These are phyloP conservation scores for Letharia columbiana DNA, from an alignment of 495 filamentous ascomycete genomes.

Conservation along the genomic window DNA sequence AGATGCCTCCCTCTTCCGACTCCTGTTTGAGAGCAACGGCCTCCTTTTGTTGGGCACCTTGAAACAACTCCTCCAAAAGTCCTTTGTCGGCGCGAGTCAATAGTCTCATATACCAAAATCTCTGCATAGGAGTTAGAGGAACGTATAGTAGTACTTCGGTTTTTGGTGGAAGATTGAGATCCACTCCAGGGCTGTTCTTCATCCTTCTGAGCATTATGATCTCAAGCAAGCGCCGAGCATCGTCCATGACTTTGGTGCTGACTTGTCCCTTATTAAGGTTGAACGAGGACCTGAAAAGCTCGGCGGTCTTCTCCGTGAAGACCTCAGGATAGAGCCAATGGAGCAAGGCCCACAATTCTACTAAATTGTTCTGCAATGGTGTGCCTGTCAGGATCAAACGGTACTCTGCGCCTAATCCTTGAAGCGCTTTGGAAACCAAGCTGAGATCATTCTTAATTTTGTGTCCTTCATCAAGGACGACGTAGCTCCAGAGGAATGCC, in stretches of 20 bases:
- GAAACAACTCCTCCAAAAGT: constrained; percentile 47
- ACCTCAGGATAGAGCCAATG: constrained; percentile 58
- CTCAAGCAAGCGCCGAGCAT: constrained; percentile 45
- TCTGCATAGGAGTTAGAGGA: constrained; percentile 53
- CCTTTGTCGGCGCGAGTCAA: constrained; percentile 48
- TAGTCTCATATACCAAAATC: constrained; percentile 52
- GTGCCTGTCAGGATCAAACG: constrained; percentile 57
- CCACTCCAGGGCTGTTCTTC: constrained; percentile 52
- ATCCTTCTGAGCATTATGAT: constrained; percentile 55
- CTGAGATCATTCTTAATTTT: constrained; percentile 51
- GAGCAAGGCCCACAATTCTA: constrained; percentile 54
- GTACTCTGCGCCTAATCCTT: constrained; percentile 45
- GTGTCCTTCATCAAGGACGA: constrained; percentile 53
- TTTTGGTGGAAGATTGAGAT: constrained; percentile 51
- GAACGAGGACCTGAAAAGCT: constrained; percentile 50
- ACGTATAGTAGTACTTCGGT: constrained; percentile 52
- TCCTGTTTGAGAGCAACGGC: constrained; percentile 31
- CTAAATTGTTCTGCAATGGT: constrained; percentile 57
- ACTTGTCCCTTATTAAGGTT: constrained; percentile 49
- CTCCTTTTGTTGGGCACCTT: constrained; percentile 41
- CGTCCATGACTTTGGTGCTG: constrained; percentile 44
- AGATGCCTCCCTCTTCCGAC: constrained; percentile 13
- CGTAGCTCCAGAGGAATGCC: constrained; percentile 50
- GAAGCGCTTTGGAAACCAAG: constrained; percentile 42
- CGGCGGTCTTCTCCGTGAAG: constrained; percentile 43